Conservation (phyloP, 805 yeast species). For the Teunomyces panamensis region DNA sequence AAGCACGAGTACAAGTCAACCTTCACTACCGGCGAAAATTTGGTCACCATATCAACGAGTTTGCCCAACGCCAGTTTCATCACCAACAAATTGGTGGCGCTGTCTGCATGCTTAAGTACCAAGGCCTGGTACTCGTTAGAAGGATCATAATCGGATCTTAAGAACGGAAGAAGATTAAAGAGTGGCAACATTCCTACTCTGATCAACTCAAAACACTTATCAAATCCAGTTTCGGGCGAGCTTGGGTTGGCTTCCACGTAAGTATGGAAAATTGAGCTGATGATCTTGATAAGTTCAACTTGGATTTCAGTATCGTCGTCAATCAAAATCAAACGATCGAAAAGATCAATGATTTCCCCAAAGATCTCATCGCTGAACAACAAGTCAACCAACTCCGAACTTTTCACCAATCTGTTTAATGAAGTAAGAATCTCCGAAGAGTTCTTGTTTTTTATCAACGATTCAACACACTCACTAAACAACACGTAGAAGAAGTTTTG, state of each 20-base stretch:
- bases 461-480: conserved; percentile 81
- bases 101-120: conserved; percentile 25
- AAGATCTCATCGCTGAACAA: conserved; percentile 67
- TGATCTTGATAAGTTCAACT: conserved; percentile 42
- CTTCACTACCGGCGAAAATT: conserved; percentile 66
- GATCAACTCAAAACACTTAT: conserved; percentile 77
- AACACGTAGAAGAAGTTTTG: conserved; percentile 71
- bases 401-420: conserved; percentile 49
- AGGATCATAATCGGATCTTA: conserved; percentile 45
- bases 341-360: conserved; percentile 69
- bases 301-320: conserved; percentile 63
- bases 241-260: conserved; percentile 31
- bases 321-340: conserved; percentile 67
- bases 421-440: conserved; percentile 51
- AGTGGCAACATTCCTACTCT: conserved; percentile 67
- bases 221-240: conserved; percentile 55
- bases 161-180: conserved; percentile 56
- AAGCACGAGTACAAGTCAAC: conserved; percentile 71
- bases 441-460: conserved; percentile 49
- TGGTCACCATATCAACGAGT: conserved; percentile 59
- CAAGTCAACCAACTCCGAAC: conserved; percentile 53
- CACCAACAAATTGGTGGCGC: conserved; percentile 37
- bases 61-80: conserved; percentile 49
- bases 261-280: conserved; percentile 28
- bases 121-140: conserved; percentile 23